Conservation (phyloP, 139 green algal genomes). For the Chlamydomonas sphaeroides region DNA sequence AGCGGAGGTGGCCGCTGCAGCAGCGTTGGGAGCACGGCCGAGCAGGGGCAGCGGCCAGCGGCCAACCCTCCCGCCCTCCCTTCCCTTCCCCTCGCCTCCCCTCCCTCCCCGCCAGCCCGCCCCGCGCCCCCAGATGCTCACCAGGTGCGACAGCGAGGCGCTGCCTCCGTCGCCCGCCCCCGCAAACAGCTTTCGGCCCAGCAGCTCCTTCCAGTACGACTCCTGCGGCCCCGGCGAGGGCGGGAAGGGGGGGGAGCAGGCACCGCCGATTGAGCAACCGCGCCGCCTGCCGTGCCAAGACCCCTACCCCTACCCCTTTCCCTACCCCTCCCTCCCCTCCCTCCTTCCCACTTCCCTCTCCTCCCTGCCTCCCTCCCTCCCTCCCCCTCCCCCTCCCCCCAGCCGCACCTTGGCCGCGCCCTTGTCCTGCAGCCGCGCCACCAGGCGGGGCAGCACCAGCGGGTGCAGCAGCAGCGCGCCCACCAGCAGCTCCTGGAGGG, state of each 20-base stretch:
- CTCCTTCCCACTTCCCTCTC: too few relatives aligned
- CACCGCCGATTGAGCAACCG: neutral
- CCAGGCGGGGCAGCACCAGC: conserved; percentile 68
- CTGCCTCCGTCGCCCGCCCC: conserved; percentile 61
- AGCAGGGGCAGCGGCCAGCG: too few relatives aligned
- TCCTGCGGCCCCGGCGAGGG: neutral
- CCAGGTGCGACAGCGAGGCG: conserved; percentile 80
- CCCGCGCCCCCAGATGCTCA: conserved; percentile 33
- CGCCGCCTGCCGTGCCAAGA: neutral
- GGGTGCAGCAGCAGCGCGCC: conserved; percentile 85
- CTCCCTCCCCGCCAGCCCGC: neutral
- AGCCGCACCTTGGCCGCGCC: conserved; percentile 48
- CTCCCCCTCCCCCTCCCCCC: neutral
- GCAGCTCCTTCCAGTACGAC: conserved; percentile 64
- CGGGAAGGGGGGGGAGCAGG: neutral
- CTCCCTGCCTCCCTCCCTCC: too few relatives aligned
- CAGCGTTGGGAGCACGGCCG: too few relatives aligned
- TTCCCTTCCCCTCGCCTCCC: neutral
- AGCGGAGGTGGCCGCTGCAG: too few relatives aligned
- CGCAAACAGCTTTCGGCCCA: conserved; percentile 67
- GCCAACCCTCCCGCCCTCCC: too few relatives aligned
- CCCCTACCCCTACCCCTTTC: too few relatives aligned
- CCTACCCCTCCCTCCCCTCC: neutral
- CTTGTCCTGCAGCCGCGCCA: conserved; percentile 75
- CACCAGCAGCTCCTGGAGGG: conserved; percentile 53